Percentiles rank a stretch among this genome's conserved stretches.
These are phyloP conservation scores for Mediolabrus comicus DNA, from an alignment of 108 stramenopile species.

Conservation along the genomic window DNA sequence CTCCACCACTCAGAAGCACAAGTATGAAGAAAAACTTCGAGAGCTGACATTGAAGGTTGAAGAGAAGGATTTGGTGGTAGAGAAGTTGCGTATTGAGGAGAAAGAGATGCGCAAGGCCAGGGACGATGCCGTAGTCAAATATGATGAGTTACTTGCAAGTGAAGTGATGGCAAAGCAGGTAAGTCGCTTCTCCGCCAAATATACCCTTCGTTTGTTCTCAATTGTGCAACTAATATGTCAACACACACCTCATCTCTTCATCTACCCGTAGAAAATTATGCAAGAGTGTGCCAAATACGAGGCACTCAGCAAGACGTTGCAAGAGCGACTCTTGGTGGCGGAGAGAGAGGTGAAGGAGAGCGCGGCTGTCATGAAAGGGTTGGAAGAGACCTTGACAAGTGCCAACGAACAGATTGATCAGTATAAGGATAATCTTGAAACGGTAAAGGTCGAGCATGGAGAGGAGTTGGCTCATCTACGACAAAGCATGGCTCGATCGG, in stretches of 20 bases:
- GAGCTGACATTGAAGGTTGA: conserved; percentile 24
- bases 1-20: background rate
- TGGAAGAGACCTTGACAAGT: conserved; percentile 3
- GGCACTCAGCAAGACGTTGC: conserved; percentile 6
- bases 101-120: conserved; percentile 22
- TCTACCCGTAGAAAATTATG: background rate
- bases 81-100: conserved; percentile 13
- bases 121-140: conserved; percentile 15
- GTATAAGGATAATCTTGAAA: background rate
- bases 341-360: conserved; percentile 13
- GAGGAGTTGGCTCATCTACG: conserved; percentile 2
- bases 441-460: conserved; percentile 2
- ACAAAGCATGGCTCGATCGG: background rate
- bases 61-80: conserved; percentile 11
- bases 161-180: conserved; percentile 16
- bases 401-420: conserved; percentile 11
- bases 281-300: conserved; percentile 17
- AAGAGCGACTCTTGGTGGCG: conserved; percentile 9
- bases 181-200: background rate
- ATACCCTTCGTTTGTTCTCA: background rate
- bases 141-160: conserved; percentile 26
- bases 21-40: conserved; percentile 8
- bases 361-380: background rate
- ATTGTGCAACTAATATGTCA: too few species aligned
- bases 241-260: background rate